phyloP scores from a whole-genome alignment of 495 filamentous ascomycete genomes.

The Penicillium bialowiezense region DNA sequence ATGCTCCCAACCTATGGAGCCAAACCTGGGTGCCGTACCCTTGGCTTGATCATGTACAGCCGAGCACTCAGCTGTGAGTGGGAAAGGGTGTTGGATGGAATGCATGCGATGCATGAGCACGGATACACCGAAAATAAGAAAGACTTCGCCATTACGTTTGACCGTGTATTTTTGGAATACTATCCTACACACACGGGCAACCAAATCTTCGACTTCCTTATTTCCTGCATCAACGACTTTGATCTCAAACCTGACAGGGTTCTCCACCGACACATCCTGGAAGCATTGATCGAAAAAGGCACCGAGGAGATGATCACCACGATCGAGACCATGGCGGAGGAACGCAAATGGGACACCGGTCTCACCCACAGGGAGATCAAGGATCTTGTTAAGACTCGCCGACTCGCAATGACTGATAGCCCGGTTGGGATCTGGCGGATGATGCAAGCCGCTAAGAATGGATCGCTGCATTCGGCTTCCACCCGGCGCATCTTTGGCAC shows the following conservation, averaged over 20 bases:
- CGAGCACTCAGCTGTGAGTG: conserved; percentile 41
- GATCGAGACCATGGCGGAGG: conserved; percentile 24
- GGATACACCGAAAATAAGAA: conserved; percentile 27
- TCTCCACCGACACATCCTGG: conserved; percentile 41
- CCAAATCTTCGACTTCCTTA: conserved; percentile 35
- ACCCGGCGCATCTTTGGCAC: conserved; percentile 39
- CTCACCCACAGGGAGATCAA: conserved; percentile 28
- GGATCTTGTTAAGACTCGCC: conserved; percentile 27
- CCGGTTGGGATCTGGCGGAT: conserved; percentile 45
- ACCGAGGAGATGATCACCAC: conserved; percentile 26
- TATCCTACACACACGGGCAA: conserved; percentile 34
- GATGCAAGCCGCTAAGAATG: conserved; percentile 39
- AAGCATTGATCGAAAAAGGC: conserved; percentile 41
- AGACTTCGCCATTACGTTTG: conserved; percentile 34
- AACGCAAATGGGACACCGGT: conserved; percentile 32
- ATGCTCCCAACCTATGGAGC: conserved; percentile 32
- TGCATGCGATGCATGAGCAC: conserved; percentile 38
- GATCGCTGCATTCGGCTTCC: conserved; percentile 28
- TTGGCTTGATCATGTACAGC: conserved; percentile 36
- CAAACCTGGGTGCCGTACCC: conserved; percentile 35
- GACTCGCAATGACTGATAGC: conserved; percentile 28
- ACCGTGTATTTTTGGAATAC: conserved; percentile 45
- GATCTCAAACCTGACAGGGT: conserved; percentile 37
- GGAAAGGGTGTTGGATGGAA: conserved; percentile 35
- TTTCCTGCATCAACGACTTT: conserved; percentile 33